phyloP scores from a whole-genome alignment of 305 asterid species.

The Fraxinus dipetala region DNA sequence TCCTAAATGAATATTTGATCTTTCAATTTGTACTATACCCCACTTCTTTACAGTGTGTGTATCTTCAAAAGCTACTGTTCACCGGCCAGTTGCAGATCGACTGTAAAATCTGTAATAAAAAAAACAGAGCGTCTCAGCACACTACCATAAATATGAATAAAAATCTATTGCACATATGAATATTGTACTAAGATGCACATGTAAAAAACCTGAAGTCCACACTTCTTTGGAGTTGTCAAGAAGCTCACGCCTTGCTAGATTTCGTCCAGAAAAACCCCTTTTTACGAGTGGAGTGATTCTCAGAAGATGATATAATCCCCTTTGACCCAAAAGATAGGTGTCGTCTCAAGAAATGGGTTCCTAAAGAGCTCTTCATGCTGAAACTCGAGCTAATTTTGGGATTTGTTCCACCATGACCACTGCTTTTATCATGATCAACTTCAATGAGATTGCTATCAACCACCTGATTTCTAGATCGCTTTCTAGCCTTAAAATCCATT shows the following conservation, averaged over 20 bases:
- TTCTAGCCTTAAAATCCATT: constrained; percentile 63
- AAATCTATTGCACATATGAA: not conserved
- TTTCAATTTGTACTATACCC: not conserved
- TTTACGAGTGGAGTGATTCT: constrained; percentile 46
- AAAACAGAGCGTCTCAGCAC: not conserved
- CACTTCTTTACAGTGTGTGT: constrained; percentile 1
- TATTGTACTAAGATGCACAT: not conserved
- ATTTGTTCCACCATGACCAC: constrained; percentile 46
- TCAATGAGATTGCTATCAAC: constrained; percentile 55
- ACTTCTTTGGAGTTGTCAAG: constrained; percentile 26
- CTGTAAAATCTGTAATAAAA: not conserved
- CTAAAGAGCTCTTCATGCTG: constrained; percentile 57
- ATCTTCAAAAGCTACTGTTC: not conserved
- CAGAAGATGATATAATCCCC: constrained; percentile 47
- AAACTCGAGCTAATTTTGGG: constrained; percentile 62
- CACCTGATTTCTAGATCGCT: constrained; percentile 51
- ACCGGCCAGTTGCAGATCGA: not conserved
- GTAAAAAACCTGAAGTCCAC: not conserved
- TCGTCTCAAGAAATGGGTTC: constrained; percentile 66
- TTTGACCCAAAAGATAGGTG: constrained; percentile 78
- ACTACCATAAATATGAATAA: not conserved
- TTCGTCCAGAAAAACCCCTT: constrained; percentile 76
- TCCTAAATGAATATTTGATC: too few relatives aligned
- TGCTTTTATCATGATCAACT: constrained; percentile 50
- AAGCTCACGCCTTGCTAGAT: constrained; percentile 60